These are phyloP conservation scores for Cicer cuneatum DNA, from an alignment of 306 rosid genomes.

Conservation along the genomic window DNA sequence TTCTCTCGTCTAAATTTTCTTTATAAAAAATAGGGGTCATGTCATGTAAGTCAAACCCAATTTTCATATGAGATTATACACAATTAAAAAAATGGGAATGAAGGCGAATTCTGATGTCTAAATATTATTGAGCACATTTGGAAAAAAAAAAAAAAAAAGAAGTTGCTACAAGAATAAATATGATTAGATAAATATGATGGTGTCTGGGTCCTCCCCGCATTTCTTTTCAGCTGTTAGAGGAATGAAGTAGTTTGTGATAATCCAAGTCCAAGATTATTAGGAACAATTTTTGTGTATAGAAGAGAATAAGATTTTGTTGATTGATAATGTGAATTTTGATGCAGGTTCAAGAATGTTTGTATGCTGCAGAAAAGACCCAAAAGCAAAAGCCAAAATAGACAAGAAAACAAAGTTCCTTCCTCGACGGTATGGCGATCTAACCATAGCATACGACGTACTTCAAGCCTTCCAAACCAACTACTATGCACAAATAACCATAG, in stretches of 20 bases:
- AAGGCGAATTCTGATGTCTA: too few relatives aligned
- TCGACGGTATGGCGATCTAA: slow-evolving; percentile 65
- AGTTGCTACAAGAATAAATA: too few relatives aligned
- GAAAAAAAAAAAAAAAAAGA: too few relatives aligned
- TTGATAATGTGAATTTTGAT: not conserved
- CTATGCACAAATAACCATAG: slow-evolving; percentile 69
- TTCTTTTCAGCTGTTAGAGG: not conserved
- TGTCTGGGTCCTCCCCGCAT: not conserved
- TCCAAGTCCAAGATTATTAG: not conserved
- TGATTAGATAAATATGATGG: too few relatives aligned
- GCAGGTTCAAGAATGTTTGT: slow-evolving; percentile 68
- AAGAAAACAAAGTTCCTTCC: slow-evolving; percentile 62
- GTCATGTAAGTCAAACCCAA: too few relatives aligned
- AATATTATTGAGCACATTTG: too few relatives aligned
- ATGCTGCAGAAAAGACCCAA: slow-evolving; percentile 83
- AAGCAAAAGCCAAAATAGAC: slow-evolving; percentile 43
- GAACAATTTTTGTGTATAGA: not conserved
- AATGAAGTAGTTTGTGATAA: too few relatives aligned
- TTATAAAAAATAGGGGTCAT: too few relatives aligned
- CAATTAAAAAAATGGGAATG: too few relatives aligned
- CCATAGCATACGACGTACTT: slow-evolving; percentile 67
- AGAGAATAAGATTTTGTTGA: not conserved
- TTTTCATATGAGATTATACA: too few relatives aligned
- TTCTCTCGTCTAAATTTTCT: too few relatives aligned
- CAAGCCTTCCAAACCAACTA: slow-evolving; percentile 67